Percentiles rank a stretch among this genome's conserved stretches.
Evolutionary conservation across 202 grass and related monocot genomes (phyloP).

Genomic region (Elaeis oleifera): DNA sequence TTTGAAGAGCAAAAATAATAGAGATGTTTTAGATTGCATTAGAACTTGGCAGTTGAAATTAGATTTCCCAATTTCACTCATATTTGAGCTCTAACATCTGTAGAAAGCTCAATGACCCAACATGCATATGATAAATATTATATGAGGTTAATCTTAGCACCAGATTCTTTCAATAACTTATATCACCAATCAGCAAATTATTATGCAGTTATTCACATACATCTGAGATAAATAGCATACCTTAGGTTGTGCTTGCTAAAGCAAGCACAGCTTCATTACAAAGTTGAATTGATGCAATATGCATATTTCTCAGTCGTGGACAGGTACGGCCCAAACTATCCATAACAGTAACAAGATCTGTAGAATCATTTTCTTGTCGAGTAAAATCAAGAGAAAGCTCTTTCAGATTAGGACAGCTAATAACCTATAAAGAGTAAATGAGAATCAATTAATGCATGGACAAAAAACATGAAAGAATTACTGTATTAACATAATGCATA

Average conservation of each 20-base stretch:
- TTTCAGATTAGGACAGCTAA: slow-evolving; percentile 81
- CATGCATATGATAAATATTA: too few species aligned
- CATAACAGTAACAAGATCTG: slow-evolving; percentile 63
- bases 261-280: slow-evolving; percentile 72
- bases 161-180: too few species aligned
- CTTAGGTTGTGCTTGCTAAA: slow-evolving; percentile 61
- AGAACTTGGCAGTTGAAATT: too few species aligned
- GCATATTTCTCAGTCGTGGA: slow-evolving; percentile 53
- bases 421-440: slow-evolving; percentile 44
- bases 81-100: background rate
- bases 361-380: slow-evolving; percentile 61
- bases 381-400: slow-evolving; percentile 61
- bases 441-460: background rate
- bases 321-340: slow-evolving; percentile 63
- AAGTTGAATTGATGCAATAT: slow-evolving; percentile 59
- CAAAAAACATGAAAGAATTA: background rate
- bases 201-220: too few species aligned
- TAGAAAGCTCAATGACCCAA: background rate
- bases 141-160: too few species aligned
- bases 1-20: background rate
- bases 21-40: background rate
- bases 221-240: slow-evolving; percentile 23
- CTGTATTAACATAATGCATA: slow-evolving; percentile 4
- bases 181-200: too few species aligned
- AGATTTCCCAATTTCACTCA: background rate